These are phyloP conservation scores for Corchorus capsularis DNA, from an alignment of 345 rosid genomes.

Conservation along the genomic window DNA sequence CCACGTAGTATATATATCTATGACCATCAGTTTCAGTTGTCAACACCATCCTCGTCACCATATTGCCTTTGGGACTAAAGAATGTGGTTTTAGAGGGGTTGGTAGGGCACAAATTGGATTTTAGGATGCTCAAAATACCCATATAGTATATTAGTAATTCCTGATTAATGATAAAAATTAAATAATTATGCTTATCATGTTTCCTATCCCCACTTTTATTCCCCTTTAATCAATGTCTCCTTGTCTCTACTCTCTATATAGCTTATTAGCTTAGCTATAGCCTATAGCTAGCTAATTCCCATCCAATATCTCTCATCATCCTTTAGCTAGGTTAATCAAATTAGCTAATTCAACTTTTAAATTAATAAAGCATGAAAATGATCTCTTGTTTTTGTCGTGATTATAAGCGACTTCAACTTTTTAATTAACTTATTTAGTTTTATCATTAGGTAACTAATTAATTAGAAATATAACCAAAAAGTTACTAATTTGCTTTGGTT, in stretches of 20 bases:
- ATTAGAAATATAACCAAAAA: neutral
- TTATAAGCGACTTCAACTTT: neutral
- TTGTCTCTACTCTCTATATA: slow-evolving; percentile 25
- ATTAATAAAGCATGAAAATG: neutral
- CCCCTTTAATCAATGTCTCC: slow-evolving; percentile 47
- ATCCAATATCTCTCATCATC: neutral
- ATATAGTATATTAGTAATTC: neutral
- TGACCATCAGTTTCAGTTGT: neutral
- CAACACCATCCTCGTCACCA: neutral
- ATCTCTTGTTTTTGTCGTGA: slow-evolving; percentile 10
- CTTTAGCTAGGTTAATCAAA: too few relatives aligned
- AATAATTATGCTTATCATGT: slow-evolving; percentile 43
- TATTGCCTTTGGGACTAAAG: slow-evolving; percentile 4
- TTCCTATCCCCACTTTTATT: slow-evolving; percentile 34
- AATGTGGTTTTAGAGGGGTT: slow-evolving; percentile 22
- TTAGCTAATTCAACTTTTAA: too few relatives aligned
- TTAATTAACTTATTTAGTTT: too few relatives aligned
- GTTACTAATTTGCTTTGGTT: too few relatives aligned
- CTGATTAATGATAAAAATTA: neutral
- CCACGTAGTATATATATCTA: slow-evolving; percentile 17
- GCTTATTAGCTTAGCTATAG: too few relatives aligned
- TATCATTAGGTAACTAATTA: too few relatives aligned
- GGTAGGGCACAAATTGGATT: slow-evolving; percentile 35
- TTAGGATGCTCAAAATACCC: slow-evolving; percentile 25
- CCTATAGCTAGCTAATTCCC: neutral